Evolutionary conservation across 2,329 filamentous ascomycete species (phyloP), one percentile per base, ranked within the genome.

Genomic region (Diplocarpon rosae): DNA sequence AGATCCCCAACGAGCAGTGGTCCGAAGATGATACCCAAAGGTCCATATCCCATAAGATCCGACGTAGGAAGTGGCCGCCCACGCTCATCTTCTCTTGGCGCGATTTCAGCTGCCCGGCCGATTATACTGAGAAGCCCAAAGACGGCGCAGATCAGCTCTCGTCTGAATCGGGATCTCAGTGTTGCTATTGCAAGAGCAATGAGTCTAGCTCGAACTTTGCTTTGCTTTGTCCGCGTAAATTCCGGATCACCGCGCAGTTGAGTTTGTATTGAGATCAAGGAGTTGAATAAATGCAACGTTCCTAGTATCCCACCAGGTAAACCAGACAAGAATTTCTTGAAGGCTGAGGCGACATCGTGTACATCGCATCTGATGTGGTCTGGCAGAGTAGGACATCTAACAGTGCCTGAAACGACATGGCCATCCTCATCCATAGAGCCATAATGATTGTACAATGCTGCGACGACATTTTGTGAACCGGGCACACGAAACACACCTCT

Each of bases 221-320:
- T 72, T 47, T 75, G 68, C 52, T 74, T 76, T 0, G 72, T 74
- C 44, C 66, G 63, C 37, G 67, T 68, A 40, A 69, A 62, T 47
- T 78, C 75, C 0, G 70, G 67, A 35, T 72, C 70, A 1, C 66
- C 64, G 44, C 69, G 64, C 10, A 80, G 61, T 45, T 78, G 73
- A 14, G 67, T 72, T 46, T 78, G 69, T 13, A 83, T 76, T 10
- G 73, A 72, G 9, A 81, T 70, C 11, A 85, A 58, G 0, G 75
- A 71, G 48, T 83, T 76, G 43, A 83, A 81, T 0, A 83, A 59
- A 1, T 67, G 59, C 12, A 81, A 55, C 0, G 76, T 79, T 3
- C 80, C 80, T 1, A 85, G 63, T 33, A 85, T 77, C 0, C 80
- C 80, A 0, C 79, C 79, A 0, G 79, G 78, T 0, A 85, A 59